Evolutionary conservation across 2,329 filamentous ascomycete species (phyloP), one percentile per base, ranked within the genome.

Genomic region (Aspergillus calidoustus): DNA sequence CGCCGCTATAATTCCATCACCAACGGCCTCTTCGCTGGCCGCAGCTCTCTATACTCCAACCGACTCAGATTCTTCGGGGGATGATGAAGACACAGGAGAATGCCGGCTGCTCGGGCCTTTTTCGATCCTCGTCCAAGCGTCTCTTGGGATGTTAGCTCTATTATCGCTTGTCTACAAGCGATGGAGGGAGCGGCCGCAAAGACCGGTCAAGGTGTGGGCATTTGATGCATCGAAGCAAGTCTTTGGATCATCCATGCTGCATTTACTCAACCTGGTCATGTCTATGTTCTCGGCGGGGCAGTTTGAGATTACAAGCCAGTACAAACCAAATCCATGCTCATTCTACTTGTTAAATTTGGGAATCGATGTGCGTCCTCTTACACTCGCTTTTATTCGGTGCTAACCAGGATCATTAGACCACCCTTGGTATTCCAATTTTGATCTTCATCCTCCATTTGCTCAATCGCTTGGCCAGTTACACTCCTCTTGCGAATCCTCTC

Each of bases 161-260:
- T 82, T 94, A 58, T 91, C 93, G 1, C 85, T 99, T 53, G 94
- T 98, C 7, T 96, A 88, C 82, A 99, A 99, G 82, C 86, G 95
- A 69, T 97, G 91, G 88, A 87, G 91, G 67, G 95, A 99, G 79
- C 86, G 91, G 60, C 94, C 95, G 1, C 94, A 97, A 76, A 86
- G 95, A 59, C 94, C 94, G 1, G 74, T 98, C 72, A 96, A 96
- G 84, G 93, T 99, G 67, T 99, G 95, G 94, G 93, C 91, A 77
- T 99, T 98, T 76, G 95, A 99, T 74, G 95, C 89, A 25, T 96
- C 92, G 34, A 99, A 99, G 82, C 95, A 99, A 82, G 92, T 99
- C 57, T 91, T 98, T 72, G 95, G 95, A 23, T 96, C 93, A 31
- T 89, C 93, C 50, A 84, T 99, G 76, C 88, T 97, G 38, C 95